Percentiles rank a stretch among this genome's conserved stretches.
Conservation (phyloP, 306 rosid species). For the Dryas octopetala region DNA sequence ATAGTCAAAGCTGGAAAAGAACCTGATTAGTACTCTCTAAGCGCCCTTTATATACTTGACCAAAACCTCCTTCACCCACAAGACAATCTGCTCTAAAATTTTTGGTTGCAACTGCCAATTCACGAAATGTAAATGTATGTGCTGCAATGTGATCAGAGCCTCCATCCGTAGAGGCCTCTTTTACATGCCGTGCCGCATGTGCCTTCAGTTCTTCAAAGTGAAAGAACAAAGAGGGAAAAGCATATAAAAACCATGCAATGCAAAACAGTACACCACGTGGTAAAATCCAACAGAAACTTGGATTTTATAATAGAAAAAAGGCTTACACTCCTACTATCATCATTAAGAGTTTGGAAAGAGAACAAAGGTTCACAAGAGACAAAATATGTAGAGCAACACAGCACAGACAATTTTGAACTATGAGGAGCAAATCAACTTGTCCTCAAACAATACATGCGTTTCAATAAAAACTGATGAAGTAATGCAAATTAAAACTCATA, state of each 20-base stretch:
- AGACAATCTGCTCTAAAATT: conserved; percentile 59
- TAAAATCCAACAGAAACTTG: conserved; percentile 1
- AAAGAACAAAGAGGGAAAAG: neutral
- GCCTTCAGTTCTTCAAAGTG: conserved; percentile 34
- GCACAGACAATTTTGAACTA: neutral
- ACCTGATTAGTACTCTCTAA: conserved; percentile 56
- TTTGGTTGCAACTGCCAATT: conserved; percentile 53
- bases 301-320: neutral
- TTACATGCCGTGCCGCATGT: conserved; percentile 22
- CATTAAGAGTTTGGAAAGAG: conserved; percentile 1
- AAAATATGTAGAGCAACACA: neutral
- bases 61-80: conserved; percentile 63
- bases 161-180: conserved; percentile 33
- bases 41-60: conserved; percentile 57
- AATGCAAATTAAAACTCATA: neutral
- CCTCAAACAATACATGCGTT: conserved; percentile 10
- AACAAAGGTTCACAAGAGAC: neutral
- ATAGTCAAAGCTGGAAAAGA: neutral
- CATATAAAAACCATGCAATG: neutral
- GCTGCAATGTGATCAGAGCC: conserved; percentile 51
- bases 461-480: neutral
- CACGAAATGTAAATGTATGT: conserved; percentile 55
- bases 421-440: neutral
- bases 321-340: neutral
- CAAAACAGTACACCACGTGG: neutral